Percentiles rank a stretch among this genome's conserved stretches.
Evolutionary conservation across 495 filamentous ascomycete species (phyloP).

Genomic region (Aspergillus incahuasiensis): DNA sequence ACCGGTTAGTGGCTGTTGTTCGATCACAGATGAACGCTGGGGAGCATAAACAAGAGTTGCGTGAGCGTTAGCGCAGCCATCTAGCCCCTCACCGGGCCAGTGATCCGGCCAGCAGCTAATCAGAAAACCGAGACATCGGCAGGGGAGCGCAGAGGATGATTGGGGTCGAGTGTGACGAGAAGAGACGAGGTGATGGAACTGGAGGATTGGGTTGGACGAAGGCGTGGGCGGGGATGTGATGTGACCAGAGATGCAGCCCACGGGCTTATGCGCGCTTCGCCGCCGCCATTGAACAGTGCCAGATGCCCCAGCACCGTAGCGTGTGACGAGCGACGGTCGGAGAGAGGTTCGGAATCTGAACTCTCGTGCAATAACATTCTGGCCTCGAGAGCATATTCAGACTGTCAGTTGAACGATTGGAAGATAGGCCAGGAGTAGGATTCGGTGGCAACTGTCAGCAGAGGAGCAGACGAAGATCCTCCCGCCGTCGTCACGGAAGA

Average conservation of each 20-base stretch:
- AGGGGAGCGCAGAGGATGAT: not conserved
- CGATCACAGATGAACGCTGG: conserved; percentile 10
- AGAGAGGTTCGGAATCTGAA: not conserved
- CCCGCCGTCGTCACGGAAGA: not conserved
- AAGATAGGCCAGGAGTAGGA: not conserved
- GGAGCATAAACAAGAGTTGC: conserved; percentile 9
- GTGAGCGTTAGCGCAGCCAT: conserved; percentile 4
- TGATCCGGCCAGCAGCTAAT: conserved; percentile 2
- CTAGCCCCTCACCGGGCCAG: conserved; percentile 7
- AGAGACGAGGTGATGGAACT: conserved; percentile 23
- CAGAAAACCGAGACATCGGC: not conserved
- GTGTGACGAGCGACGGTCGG: not conserved
- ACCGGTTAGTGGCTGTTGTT: not conserved
- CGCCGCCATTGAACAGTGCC: conserved; percentile 1
- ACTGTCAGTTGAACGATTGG: not conserved
- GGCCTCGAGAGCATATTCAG: not conserved
- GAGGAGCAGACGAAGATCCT: not conserved
- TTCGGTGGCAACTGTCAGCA: not conserved
- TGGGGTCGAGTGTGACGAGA: conserved; percentile 20
- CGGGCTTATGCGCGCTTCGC: not conserved
- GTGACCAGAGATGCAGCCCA: conserved; percentile 29
- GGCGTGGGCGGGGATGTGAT: conserved; percentile 28
- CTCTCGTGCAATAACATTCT: not conserved
- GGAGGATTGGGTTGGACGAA: conserved; percentile 21
- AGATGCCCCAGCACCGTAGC: conserved; percentile 1